Evolutionary conservation across 768 basidiomycete genomes (phyloP), one percentile per base, ranked within the genome.

Genomic region (Kwoniella dejecticola): DNA sequence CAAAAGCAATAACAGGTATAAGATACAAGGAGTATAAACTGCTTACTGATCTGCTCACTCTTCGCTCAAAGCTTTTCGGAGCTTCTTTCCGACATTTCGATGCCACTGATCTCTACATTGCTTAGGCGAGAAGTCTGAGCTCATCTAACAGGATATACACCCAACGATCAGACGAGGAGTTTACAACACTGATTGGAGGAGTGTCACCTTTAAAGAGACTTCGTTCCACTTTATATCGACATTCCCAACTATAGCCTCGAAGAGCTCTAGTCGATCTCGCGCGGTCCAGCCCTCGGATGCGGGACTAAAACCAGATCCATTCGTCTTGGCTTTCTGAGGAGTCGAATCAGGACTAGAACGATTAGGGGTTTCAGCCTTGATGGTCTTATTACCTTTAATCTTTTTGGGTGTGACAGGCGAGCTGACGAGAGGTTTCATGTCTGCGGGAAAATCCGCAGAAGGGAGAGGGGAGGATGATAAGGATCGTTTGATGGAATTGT

Each of bases 91-190:
- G 17, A 60, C 64, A 23, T 48, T 54, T n/a, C 67, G 40, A 44
- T 64, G 67, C 63, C 63, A 68, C 33, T 68, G 67, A 19, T 68
- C 67, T 52, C 67, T 57, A 47, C 67, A 68, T 44, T 56, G 45
- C 44, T 64, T 64, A 13, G 38, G 60, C 7, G 63, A 57, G 15
- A 27, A n/a, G 23, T 60, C 56, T 15, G 41, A 30, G 10, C 60
- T 63, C 56, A 68, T 59, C 67, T 68, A 19, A n/a, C 10, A 46
- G 31, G 3, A 47, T n/a, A 23, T 4, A 1, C 17, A 24, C 17
- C 45, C 10, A 10, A 12, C 17, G 31, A 29, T 49, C 24, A 19
- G 12, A 52, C 17, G 36, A 38, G 17, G 36, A 38, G 8, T 8
- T 8, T 8, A 17, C 17, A 38, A 38, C 17, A 8, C 36, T 8